phyloP scores from a whole-genome alignment of 1,284 basidiomycete species.

The Phylloboletellus chloephorus region DNA sequence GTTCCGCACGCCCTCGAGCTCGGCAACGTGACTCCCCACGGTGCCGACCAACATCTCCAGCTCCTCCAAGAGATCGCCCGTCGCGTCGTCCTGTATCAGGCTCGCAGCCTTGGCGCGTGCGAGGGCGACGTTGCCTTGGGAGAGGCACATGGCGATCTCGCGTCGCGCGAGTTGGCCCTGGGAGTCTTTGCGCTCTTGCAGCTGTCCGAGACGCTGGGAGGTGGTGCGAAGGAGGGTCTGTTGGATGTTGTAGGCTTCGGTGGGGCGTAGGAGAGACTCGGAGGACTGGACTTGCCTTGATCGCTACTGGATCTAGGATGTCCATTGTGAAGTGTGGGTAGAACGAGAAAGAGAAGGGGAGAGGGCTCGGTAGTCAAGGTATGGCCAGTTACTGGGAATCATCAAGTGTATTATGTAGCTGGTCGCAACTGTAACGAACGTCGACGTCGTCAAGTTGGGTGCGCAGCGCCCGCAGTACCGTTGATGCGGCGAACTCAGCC shows the following conservation, averaged over 20 bases:
- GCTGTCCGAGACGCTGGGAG: constrained; percentile 59
- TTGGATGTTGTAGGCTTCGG: too few relatives aligned
- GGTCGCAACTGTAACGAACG: constrained; percentile 6
- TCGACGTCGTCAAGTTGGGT: neutral
- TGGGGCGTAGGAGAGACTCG: neutral
- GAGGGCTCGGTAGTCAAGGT: neutral
- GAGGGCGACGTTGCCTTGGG: constrained; percentile 52
- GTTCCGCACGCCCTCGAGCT: constrained; percentile 37
- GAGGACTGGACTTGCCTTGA: constrained; percentile 40
- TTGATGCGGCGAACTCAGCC: too few relatives aligned
- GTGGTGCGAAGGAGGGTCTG: constrained; percentile 61
- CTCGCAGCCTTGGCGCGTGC: constrained; percentile 67
- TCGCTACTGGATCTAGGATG: constrained; percentile 41
- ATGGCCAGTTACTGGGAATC: neutral
- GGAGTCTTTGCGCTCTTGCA: constrained; percentile 64
- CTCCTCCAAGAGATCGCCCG: constrained; percentile 55
- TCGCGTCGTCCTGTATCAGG: constrained; percentile 56
- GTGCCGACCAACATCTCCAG: constrained; percentile 63
- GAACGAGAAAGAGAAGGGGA: neutral
- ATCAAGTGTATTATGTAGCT: too few relatives aligned
- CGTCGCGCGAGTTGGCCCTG: constrained; percentile 53
- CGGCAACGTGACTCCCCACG: constrained; percentile 51
- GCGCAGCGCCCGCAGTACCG: too few relatives aligned
- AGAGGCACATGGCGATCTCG: constrained; percentile 62
- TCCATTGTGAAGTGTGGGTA: constrained; percentile 19